Percentiles rank a stretch among this genome's conserved stretches.
Conservation (phyloP, 768 basidiomycete genomes). For the Mrakia gelida region DNA sequence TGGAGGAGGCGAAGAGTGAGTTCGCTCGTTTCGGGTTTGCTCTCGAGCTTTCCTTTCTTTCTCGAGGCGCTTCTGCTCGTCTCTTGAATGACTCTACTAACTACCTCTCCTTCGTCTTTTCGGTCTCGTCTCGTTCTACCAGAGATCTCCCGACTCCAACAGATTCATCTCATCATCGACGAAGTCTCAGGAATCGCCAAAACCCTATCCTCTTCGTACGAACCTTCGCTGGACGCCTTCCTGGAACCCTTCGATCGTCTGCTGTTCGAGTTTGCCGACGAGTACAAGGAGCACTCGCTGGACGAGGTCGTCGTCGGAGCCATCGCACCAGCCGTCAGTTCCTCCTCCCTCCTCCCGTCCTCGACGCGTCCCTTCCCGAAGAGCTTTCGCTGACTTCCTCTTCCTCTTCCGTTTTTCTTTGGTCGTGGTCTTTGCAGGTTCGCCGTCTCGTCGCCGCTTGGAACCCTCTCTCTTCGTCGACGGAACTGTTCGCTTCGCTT, state of each 20-base stretch:
- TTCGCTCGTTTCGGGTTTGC: not conserved
- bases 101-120: not conserved
- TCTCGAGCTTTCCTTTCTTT: not conserved
- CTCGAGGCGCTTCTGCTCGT: not conserved
- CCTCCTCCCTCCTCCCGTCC: not conserved
- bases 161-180: conserved; percentile 68
- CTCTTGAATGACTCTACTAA: no score
- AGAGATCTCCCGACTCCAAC: conserved; percentile 76
- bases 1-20: conserved; percentile 70
- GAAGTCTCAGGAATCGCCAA: conserved; percentile 58
- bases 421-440: conserved; percentile 48
- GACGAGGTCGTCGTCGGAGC: conserved; percentile 93
- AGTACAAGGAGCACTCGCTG: conserved; percentile 71
- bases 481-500: conserved; percentile 24
- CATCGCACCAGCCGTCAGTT: conserved; percentile 66
- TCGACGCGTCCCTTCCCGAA: not conserved
- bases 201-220: conserved; percentile 57
- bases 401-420: not conserved
- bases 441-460: conserved; percentile 69
- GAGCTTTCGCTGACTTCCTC: not conserved
- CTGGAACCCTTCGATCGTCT: conserved; percentile 67
- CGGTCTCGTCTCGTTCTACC: conserved; percentile 16
- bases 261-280: conserved; percentile 61
- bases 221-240: conserved; percentile 69
- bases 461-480: conserved; percentile 62